Percentiles rank a stretch among this genome's conserved stretches.
Evolutionary conservation across 441 rosid genomes (phyloP).

Genomic region (Metrosideros polymorpha): DNA sequence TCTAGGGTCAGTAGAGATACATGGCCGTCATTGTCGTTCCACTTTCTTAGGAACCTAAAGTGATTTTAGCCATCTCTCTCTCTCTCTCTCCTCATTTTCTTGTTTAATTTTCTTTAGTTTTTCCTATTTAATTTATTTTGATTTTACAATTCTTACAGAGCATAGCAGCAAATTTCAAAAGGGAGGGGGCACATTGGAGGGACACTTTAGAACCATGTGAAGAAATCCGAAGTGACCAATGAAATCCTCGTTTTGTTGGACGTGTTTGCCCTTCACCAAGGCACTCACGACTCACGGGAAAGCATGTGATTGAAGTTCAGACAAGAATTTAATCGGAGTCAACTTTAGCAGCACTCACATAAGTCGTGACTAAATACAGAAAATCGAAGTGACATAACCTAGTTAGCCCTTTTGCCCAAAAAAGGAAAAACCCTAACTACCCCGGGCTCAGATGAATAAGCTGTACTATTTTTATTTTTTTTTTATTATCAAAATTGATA

Average conservation of each 20-base stretch:
- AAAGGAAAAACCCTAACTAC: too few species aligned
- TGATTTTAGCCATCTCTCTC: not conserved
- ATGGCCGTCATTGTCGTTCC: too few species aligned
- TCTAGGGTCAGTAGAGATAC: too few species aligned
- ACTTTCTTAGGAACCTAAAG: too few species aligned
- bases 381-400: too few species aligned
- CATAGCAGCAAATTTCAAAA: not conserved
- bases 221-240: not conserved
- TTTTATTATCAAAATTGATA: too few species aligned
- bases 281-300: not conserved
- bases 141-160: not conserved
- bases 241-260: not conserved
- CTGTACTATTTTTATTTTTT: too few species aligned
- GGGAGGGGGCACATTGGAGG: fast-evolving
- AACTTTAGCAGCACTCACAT: not conserved
- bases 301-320: not conserved
- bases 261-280: not conserved
- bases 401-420: too few species aligned
- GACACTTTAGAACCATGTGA: not conserved
- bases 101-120: not conserved
- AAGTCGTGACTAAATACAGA: too few species aligned
- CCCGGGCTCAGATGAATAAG: too few species aligned
- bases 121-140: not conserved
- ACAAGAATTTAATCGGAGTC: not conserved
- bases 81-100: not conserved